Percentiles rank a stretch among this genome's conserved stretches.
Conservation (phyloP, 2,329 filamentous ascomycete genomes). For the Microsporum canis region DNA sequence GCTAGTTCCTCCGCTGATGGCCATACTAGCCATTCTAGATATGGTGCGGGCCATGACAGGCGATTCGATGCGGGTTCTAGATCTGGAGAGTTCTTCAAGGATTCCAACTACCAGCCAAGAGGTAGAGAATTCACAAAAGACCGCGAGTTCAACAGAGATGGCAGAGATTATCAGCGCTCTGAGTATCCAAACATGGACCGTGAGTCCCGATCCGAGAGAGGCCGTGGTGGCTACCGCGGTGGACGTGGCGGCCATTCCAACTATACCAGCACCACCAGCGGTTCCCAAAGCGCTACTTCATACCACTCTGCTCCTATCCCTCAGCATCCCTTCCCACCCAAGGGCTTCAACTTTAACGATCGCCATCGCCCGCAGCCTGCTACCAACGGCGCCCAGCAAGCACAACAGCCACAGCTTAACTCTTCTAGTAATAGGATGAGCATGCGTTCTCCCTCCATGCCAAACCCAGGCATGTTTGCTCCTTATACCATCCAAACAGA, state of each 20-base stretch:
- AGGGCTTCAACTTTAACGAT: slow-evolving; percentile 30
- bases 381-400: slow-evolving; percentile 25
- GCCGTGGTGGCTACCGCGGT: slow-evolving; percentile 32
- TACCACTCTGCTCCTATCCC: slow-evolving; percentile 30
- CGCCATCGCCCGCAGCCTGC: slow-evolving; percentile 28
- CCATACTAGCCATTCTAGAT: slow-evolving; percentile 20
- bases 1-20: slow-evolving; percentile 13
- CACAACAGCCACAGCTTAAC: slow-evolving; percentile 16
- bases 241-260: slow-evolving; percentile 28
- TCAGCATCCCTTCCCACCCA: slow-evolving; percentile 32
- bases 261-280: slow-evolving; percentile 23
- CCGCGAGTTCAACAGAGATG: slow-evolving; percentile 20
- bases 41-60: slow-evolving; percentile 23
- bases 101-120: slow-evolving; percentile 14
- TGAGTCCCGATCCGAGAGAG: slow-evolving; percentile 29
- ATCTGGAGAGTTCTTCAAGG: slow-evolving; percentile 22
- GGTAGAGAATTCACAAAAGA: slow-evolving; percentile 30
- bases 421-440: slow-evolving; percentile 40
- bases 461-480: slow-evolving; percentile 39
- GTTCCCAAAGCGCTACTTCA: slow-evolving; percentile 28
- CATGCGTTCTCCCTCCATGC: slow-evolving; percentile 50
- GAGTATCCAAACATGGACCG: slow-evolving; percentile 1
- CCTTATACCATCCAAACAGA: slow-evolving; percentile 32
- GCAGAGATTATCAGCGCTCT: slow-evolving; percentile 20
- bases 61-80: slow-evolving; percentile 29